phyloP scores from a whole-genome alignment of 768 basidiomycete species.

The Suillus weaverae region DNA sequence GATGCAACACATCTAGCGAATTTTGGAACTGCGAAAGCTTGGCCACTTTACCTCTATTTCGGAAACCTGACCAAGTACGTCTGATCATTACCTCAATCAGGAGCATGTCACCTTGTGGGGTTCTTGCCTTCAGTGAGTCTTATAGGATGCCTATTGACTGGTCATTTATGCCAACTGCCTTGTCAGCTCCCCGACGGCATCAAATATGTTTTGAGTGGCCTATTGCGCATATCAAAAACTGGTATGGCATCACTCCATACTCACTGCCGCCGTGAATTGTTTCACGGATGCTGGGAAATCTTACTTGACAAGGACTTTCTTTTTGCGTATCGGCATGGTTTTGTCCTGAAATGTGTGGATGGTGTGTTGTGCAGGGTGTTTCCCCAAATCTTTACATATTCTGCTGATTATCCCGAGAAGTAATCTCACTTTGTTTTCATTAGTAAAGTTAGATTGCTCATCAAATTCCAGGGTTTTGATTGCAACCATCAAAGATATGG shows the following conservation, averaged over 20 bases:
- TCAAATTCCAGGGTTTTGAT: not conserved
- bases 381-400: conserved; percentile 19
- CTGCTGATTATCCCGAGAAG: conserved; percentile 25
- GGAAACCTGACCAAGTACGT: too few species aligned
- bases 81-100: too few species aligned
- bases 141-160: too few species aligned
- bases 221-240: not conserved
- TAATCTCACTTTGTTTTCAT: not conserved
- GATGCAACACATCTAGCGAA: too few species aligned
- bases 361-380: conserved; percentile 15
- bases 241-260: conserved; percentile 13
- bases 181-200: too few species aligned
- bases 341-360: conserved; percentile 18
- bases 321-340: conserved; percentile 19
- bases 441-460: not conserved
- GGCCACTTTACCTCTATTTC: too few species aligned
- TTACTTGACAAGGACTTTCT: conserved; percentile 26
- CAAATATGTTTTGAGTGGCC: not conserved
- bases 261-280: conserved; percentile 19
- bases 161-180: too few species aligned
- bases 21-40: too few species aligned
- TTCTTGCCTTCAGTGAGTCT: too few species aligned
- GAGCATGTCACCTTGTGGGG: too few species aligned
- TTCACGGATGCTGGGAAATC: conserved; percentile 19
- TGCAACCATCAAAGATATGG: too few species aligned